phyloP scores from a whole-genome alignment of 1,284 basidiomycete genomes.

The Malassezia nana region DNA sequence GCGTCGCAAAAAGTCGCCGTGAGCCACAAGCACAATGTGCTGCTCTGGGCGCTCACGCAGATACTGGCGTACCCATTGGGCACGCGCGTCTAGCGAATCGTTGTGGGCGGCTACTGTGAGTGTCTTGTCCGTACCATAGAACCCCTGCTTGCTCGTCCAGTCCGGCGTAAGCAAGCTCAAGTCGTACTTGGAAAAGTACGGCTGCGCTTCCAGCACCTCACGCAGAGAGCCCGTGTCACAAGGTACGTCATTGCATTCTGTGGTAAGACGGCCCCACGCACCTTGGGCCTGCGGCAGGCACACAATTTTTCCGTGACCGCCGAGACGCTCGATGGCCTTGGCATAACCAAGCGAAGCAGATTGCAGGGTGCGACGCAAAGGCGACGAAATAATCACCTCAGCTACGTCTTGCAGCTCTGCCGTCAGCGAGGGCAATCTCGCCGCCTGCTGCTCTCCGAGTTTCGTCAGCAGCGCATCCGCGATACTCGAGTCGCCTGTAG shows the following conservation, averaged over 20 bases:
- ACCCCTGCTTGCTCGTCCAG: slow-evolving; percentile 45
- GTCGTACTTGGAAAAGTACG: slow-evolving; percentile 39
- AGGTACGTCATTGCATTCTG: slow-evolving; percentile 42
- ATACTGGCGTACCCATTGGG: slow-evolving; percentile 44
- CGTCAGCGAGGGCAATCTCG: slow-evolving; percentile 27
- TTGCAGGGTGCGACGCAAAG: slow-evolving; percentile 41
- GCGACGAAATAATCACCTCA: slow-evolving; percentile 36
- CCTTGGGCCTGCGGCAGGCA: slow-evolving; percentile 41
- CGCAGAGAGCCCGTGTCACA: slow-evolving; percentile 45
- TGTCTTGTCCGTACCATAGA: slow-evolving; percentile 24
- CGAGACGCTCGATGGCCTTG: slow-evolving; percentile 32
- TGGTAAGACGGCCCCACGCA: slow-evolving; percentile 2
- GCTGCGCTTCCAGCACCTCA: slow-evolving; percentile 31
- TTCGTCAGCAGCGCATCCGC: slow-evolving; percentile 43
- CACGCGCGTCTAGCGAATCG: slow-evolving; percentile 31
- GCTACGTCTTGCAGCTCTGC: slow-evolving; percentile 25
- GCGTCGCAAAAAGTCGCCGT: slow-evolving; percentile 45
- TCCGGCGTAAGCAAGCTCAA: slow-evolving; percentile 39
- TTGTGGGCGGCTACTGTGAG: slow-evolving; percentile 28
- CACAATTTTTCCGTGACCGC: slow-evolving; percentile 32
- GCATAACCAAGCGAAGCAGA: slow-evolving; percentile 40
- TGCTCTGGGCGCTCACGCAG: slow-evolving; percentile 39
- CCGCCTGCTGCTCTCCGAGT: slow-evolving; percentile 42
- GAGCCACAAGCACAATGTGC: slow-evolving; percentile 43
- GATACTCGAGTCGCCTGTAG: slow-evolving; percentile 34